These are phyloP conservation scores for Ilex asprella DNA, from an alignment of 257 asterid species.

Conservation along the genomic window DNA sequence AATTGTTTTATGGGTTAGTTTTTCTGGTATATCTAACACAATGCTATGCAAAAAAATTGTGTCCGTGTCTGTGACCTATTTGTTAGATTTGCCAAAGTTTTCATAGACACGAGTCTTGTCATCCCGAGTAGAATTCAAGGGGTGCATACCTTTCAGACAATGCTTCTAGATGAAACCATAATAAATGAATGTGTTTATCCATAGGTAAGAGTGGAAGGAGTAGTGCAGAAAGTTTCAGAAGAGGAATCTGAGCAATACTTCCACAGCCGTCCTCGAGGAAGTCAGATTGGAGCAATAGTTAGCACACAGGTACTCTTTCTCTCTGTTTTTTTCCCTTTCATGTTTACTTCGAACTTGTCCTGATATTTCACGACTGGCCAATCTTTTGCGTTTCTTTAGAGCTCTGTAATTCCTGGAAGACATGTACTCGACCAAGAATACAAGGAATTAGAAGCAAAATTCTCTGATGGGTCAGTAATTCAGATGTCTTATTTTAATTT, in stretches of 20 bases:
- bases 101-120: too few relatives aligned
- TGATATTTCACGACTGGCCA: too few relatives aligned
- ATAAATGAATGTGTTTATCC: slow-evolving; percentile 7
- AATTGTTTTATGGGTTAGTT: too few relatives aligned
- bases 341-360: background rate
- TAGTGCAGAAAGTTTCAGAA: slow-evolving; percentile 57
- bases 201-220: slow-evolving; percentile 80
- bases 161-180: slow-evolving; percentile 10
- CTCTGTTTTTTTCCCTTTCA: slow-evolving; percentile 5
- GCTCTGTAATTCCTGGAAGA: slow-evolving; percentile 57
- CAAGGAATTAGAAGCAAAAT: slow-evolving; percentile 50
- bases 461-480: slow-evolving; percentile 58
- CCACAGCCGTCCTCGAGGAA: slow-evolving; percentile 75
- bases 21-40: too few relatives aligned
- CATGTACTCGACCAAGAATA: slow-evolving; percentile 49
- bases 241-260: slow-evolving; percentile 76
- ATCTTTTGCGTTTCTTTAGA: slow-evolving; percentile 32
- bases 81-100: too few relatives aligned
- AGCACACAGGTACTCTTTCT: slow-evolving; percentile 59
- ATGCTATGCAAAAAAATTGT: too few relatives aligned
- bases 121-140: too few relatives aligned
- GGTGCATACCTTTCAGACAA: background rate
- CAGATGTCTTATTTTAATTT: background rate
- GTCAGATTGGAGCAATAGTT: slow-evolving; percentile 74
- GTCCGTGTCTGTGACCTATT: too few relatives aligned